Evolutionary conservation across 768 basidiomycete species (phyloP), one percentile per base, ranked within the genome.

Genomic region (Hydnum rufescens): DNA sequence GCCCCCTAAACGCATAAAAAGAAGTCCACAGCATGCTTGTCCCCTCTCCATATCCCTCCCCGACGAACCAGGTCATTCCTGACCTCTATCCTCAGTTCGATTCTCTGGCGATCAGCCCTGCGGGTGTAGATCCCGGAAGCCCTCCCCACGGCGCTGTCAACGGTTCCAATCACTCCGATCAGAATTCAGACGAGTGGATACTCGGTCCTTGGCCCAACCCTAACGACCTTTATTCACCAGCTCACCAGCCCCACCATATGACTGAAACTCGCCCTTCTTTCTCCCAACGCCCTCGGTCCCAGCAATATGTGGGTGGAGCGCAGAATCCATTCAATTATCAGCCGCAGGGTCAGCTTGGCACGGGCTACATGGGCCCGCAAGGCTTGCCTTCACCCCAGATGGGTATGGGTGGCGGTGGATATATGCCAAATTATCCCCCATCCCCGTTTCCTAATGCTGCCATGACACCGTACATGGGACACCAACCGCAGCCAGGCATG

Each of bases 181-280:
- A 39, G 36, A 39, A 39, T 22, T 39, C 36, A 13, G 44, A 47
- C 44, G 44, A 47, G 44, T 47, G 44, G 44, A 47, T 47, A 13
- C 26, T 47, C 13, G 44, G 44, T 13, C 44, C 44, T 13, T 47
- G 44, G 44, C 44, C 44, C 13, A 25, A 47, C 16, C 8, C 26
- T 25, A 47, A 16, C 44, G 44, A 13, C 13, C 8, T 26, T 47
- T 26, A 8, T 8, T 28, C 16, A 26, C 26, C 8, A 47, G 26
- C 34, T 39, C 8, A 8, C 19, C 34, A n/a, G n/a, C n/a, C n/a
- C n/a, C n/a, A n/a, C n/a, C n/a, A n/a, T n/a, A n/a, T n/a, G n/a
- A n/a, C n/a, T n/a, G n/a, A n/a, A n/a, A n/a, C n/a, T n/a, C n/a
- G n/a, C n/a, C n/a, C n/a, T n/a, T n/a, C n/a, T n/a, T n/a, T n/a